A percentile compares a stretch with the other conserved stretches of the same genome.
Evolutionary conservation across 2,329 filamentous ascomycete species (phyloP).

Genomic region (Clonostachys sp.): DNA sequence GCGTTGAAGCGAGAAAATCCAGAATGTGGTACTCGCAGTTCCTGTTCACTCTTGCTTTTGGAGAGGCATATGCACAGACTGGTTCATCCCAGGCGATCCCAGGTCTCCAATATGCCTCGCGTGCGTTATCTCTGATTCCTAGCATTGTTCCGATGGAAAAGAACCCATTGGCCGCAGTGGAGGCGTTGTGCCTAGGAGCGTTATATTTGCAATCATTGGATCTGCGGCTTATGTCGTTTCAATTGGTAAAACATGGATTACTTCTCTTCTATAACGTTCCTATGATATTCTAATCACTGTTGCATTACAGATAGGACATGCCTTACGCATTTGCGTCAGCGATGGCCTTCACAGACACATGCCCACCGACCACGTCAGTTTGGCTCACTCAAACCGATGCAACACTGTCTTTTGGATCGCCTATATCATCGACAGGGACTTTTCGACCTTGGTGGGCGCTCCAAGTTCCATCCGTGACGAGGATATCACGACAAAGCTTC

Average conservation of each 20-base stretch:
- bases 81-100: neutral
- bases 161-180: neutral
- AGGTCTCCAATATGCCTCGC: constrained; percentile 1
- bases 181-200: constrained; percentile 25
- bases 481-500: constrained; percentile 18
- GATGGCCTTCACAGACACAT: constrained; percentile 19
- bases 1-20: constrained; percentile 6
- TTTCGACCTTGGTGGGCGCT: constrained; percentile 16
- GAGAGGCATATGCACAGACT: constrained; percentile 1
- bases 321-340: constrained; percentile 21
- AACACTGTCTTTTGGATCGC: constrained; percentile 21
- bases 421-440: constrained; percentile 19
- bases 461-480: constrained; percentile 19
- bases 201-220: constrained; percentile 33
- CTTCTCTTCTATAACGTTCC: neutral
- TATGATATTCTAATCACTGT: no score
- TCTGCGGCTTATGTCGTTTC: constrained; percentile 29
- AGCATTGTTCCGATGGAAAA: neutral
- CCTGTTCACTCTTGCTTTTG: constrained; percentile 5
- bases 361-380: constrained; percentile 11
- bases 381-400: constrained; percentile 14
- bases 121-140: constrained; percentile 2
- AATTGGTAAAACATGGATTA: constrained; percentile 18
- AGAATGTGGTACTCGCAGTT: constrained; percentile 6
- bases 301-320: constrained; percentile 19